These are phyloP conservation scores for Groenewaldozyma sp. DNA, from an alignment of 1,139 yeast species.

Conservation along the genomic window DNA sequence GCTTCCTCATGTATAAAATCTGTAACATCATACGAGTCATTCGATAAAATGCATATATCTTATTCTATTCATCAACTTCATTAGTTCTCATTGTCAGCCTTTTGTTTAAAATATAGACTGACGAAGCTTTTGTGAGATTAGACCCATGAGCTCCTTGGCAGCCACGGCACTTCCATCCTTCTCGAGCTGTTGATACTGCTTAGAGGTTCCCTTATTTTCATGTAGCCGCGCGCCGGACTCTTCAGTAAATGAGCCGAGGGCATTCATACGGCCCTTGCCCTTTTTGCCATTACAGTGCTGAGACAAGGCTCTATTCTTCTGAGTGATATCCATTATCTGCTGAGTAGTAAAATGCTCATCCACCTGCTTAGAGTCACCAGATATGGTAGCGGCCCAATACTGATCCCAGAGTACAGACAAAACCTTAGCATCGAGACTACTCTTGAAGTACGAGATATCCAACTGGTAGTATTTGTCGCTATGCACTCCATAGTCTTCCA, in stretches of 20 bases:
- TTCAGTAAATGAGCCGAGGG: no score
- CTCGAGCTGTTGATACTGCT: not conserved
- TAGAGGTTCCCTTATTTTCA: not conserved
- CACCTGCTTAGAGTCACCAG: slow-evolving; percentile 24
- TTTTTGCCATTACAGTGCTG: not conserved
- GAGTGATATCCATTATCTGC: slow-evolving; percentile 22
- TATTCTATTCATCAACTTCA: not conserved
- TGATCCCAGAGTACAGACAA: slow-evolving; percentile 40
- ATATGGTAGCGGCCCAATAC: slow-evolving; percentile 41
- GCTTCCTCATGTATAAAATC: slow-evolving; percentile 29
- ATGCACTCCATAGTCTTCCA: slow-evolving; percentile 62
- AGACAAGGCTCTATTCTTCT: slow-evolving; percentile 16
- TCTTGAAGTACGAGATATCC: slow-evolving; percentile 54
- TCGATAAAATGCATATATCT: not conserved
- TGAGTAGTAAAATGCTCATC: slow-evolving; percentile 31
- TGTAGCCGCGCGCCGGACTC: no score
- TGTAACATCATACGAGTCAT: not conserved
- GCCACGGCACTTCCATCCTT: slow-evolving; percentile 1
- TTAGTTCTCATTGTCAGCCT: no score
- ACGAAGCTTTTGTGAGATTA: not conserved
- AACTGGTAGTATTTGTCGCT: slow-evolving; percentile 63
- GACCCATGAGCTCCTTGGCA: slow-evolving; percentile 2
- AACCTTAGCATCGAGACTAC: slow-evolving; percentile 42
- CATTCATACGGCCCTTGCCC: no score
- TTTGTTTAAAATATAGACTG: not conserved